Conservation (phyloP, 2,329 filamentous ascomycete species). For the Aspergillus aculeatinus region DNA sequence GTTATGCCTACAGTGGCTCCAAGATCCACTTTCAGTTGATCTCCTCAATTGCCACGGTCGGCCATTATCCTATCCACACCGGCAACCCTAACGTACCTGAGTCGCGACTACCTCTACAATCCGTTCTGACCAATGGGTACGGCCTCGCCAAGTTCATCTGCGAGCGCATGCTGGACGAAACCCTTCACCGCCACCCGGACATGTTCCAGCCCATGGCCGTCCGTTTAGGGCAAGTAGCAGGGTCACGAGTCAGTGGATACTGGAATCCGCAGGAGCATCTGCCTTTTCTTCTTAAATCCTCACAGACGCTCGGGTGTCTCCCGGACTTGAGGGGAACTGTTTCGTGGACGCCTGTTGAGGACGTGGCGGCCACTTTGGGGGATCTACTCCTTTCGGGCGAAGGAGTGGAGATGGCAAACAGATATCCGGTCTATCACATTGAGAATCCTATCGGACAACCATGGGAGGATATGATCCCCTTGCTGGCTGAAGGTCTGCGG, state of each 20-base stretch:
- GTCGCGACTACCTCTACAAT: conserved; percentile 38
- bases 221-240: conserved; percentile 54
- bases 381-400: conserved; percentile 32
- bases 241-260: conserved; percentile 49
- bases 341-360: conserved; percentile 50
- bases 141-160: conserved; percentile 53
- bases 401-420: neutral
- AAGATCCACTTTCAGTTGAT: conserved; percentile 37
- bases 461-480: conserved; percentile 37
- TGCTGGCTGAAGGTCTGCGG: conserved; percentile 33
- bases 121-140: conserved; percentile 50
- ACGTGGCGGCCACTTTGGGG: conserved; percentile 33
- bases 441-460: conserved; percentile 46
- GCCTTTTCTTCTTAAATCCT: conserved; percentile 51
- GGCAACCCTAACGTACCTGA: conserved; percentile 45
- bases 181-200: conserved; percentile 43
- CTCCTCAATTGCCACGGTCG: conserved; percentile 45
- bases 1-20: neutral
- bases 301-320: conserved; percentile 45
- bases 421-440: conserved; percentile 45
- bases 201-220: conserved; percentile 47
- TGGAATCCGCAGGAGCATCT: conserved; percentile 58
- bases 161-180: conserved; percentile 52
- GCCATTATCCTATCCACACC: conserved; percentile 29
- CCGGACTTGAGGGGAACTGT: conserved; percentile 45